Conservation (phyloP, 768 basidiomycete species). For the Leccinum sublutescens region DNA sequence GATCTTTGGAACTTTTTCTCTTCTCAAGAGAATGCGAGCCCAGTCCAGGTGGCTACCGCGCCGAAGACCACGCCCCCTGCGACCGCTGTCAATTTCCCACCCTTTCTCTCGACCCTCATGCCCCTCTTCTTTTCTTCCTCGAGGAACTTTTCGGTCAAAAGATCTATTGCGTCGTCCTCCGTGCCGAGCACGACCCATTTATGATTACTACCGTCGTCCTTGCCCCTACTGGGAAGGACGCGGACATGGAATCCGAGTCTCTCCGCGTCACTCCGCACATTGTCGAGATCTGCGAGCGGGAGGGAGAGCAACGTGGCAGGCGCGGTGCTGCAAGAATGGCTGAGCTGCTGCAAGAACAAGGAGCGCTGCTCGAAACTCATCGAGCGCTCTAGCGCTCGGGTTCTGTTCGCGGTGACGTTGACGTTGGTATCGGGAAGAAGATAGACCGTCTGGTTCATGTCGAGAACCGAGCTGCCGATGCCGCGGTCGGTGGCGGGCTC, state of each 20-base stretch:
- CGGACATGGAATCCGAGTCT: slow-evolving; percentile 45
- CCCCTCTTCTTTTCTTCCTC: slow-evolving; percentile 31
- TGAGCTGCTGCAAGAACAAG: slow-evolving; percentile 47
- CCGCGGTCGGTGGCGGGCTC: slow-evolving; percentile 35
- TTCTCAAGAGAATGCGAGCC: slow-evolving; percentile 50
- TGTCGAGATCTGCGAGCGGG: slow-evolving; percentile 43
- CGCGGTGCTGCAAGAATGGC: slow-evolving; percentile 32
- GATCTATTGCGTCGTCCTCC: slow-evolving; percentile 45
- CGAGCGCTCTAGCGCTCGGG: slow-evolving; percentile 40
- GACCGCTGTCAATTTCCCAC: slow-evolving; percentile 40
- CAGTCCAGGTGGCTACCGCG: slow-evolving; percentile 58
- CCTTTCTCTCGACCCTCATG: slow-evolving; percentile 14
- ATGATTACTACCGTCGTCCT: slow-evolving; percentile 19
- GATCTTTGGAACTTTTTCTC: background rate
- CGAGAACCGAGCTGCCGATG: slow-evolving; percentile 22
- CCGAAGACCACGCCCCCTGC: slow-evolving; percentile 62
- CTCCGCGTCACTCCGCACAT: slow-evolving; percentile 40
- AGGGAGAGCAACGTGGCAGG: slow-evolving; percentile 51
- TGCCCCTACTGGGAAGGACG: slow-evolving; percentile 32
- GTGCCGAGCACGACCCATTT: slow-evolving; percentile 54
- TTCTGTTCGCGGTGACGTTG: slow-evolving; percentile 8
- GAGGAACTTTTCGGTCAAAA: slow-evolving; percentile 25
- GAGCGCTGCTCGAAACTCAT: slow-evolving; percentile 56
- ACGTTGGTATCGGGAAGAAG: slow-evolving; percentile 17
- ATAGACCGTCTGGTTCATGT: slow-evolving; percentile 29